Evolutionary conservation across 805 yeast species (phyloP), one percentile per base, ranked within the genome.

Genomic region (Lipomyces spencermartinsiae): DNA sequence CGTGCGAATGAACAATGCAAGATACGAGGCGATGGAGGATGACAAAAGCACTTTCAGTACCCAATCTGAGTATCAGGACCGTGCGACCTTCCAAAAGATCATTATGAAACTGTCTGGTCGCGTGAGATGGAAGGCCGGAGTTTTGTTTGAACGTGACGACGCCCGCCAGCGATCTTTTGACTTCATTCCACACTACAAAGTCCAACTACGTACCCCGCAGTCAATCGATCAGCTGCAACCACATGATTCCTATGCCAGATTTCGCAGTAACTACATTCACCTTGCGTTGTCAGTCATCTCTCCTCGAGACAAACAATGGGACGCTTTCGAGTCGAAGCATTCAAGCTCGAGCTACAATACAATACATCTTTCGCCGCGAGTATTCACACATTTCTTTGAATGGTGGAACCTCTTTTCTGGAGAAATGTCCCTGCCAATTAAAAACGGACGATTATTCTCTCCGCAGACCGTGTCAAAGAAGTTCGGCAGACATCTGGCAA

Each of bases 381-480:
- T 88, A 0, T 82, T 94, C 72, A 76, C 80, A 7, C 90, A 87
- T 68, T 93, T 95, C 79, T 87, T 87, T 74, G 76, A 78, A 4
- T 95, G 98, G 98, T 93, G 97, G 97, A 79, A 80, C 43, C 84
- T 91, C 71, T 94, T 94, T 78, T 85, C 89, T n/a, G 89, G 94
- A 33, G 88, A 89, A 64, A 83, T 90, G 72, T 87, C 92, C 62
- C 81, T 93, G 25, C 97, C 98, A 0, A 85, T 92, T 16, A 84
- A 96, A 62, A 83, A 85, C 58, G 98, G 98, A 0, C 77, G 79
- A 1, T 75, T 95, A 31, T 94, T 92, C 80, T 79, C 78, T 16
- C 76, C 75, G 1, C 82, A 82, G 63, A 76, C 75, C 64, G 74
- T 78, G 2, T 78, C 83, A 37, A 86, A 86, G 66, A 93, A 92